These are phyloP conservation scores for Phytopythium ostracodes DNA, from an alignment of 352 stramenopile genomes.

Conservation along the genomic window DNA sequence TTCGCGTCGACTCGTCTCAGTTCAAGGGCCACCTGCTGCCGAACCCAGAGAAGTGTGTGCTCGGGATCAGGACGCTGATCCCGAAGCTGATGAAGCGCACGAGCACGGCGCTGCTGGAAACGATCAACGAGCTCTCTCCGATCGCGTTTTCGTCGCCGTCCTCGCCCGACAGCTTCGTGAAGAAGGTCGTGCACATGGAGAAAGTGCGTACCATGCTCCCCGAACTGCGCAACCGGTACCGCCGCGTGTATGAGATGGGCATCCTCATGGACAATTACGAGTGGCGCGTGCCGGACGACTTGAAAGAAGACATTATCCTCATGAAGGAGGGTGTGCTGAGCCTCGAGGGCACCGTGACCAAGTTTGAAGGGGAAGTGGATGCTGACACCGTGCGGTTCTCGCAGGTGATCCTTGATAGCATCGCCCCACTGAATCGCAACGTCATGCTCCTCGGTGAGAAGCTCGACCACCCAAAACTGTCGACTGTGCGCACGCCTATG, in stretches of 20 bases:
- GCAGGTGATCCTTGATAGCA: constrained; percentile 87
- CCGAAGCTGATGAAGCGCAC: constrained; percentile 89
- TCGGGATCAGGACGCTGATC: constrained; percentile 74
- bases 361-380: constrained; percentile 89
- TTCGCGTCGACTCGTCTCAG: constrained; percentile 84
- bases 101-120: constrained; percentile 74
- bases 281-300: constrained; percentile 89
- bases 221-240: constrained; percentile 66
- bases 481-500: constrained; percentile 71
- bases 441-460: constrained; percentile 75
- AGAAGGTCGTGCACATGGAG: constrained; percentile 88
- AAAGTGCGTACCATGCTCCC: constrained; percentile 58
- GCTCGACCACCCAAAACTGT: constrained; percentile 76
- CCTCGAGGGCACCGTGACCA: constrained; percentile 86
- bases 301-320: constrained; percentile 92
- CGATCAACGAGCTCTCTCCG: constrained; percentile 82
- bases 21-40: constrained; percentile 89
- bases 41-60: constrained; percentile 85
- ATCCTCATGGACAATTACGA: constrained; percentile 90
- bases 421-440: constrained; percentile 68
- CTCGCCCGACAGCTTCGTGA: constrained; percentile 75
- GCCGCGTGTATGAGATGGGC: constrained; percentile 83
- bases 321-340: constrained; percentile 91
- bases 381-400: constrained; percentile 90
- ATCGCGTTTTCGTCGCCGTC: constrained; percentile 68